phyloP scores from a whole-genome alignment of 179 eudicot genomes.

The Corrigiola litoralis region DNA sequence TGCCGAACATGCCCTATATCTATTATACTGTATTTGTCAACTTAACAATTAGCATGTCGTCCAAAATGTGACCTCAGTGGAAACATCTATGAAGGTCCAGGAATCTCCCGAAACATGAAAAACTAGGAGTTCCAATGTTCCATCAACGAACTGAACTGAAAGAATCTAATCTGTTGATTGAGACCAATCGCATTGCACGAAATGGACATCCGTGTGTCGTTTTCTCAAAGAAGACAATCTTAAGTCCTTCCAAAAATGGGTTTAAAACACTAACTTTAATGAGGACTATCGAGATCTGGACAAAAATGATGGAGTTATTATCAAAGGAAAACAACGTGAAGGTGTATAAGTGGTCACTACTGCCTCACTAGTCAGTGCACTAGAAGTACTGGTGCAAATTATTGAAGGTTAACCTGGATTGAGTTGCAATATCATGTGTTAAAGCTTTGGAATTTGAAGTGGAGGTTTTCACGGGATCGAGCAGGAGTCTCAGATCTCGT shows the following conservation, averaged over 20 bases:
- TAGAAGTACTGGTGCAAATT: neutral
- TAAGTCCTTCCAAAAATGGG: conserved; percentile 13
- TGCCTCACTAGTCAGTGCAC: neutral
- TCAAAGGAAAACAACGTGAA: neutral
- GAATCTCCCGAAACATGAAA: too few relatives aligned
- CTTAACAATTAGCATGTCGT: too few relatives aligned
- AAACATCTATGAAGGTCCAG: too few relatives aligned
- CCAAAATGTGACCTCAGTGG: too few relatives aligned
- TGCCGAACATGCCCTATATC: too few relatives aligned
- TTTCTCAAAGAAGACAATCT: neutral
- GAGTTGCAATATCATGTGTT: neutral
- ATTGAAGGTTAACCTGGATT: neutral
- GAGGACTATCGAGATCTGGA: neutral
- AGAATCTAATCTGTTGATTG: too few relatives aligned
- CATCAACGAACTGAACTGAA: too few relatives aligned
- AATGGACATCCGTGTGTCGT: conserved; percentile 3
- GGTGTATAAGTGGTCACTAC: neutral
- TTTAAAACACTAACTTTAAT: neutral
- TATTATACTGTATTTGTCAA: too few relatives aligned
- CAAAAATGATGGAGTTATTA: neutral
- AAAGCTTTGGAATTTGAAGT: neutral
- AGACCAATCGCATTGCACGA: too few relatives aligned
- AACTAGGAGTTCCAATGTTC: too few relatives aligned
- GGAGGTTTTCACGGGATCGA: too few relatives aligned
- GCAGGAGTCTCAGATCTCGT: conserved; percentile 2